Conservation (phyloP, 352 stramenopile genomes). For the Nothophytophthora sp. region DNA sequence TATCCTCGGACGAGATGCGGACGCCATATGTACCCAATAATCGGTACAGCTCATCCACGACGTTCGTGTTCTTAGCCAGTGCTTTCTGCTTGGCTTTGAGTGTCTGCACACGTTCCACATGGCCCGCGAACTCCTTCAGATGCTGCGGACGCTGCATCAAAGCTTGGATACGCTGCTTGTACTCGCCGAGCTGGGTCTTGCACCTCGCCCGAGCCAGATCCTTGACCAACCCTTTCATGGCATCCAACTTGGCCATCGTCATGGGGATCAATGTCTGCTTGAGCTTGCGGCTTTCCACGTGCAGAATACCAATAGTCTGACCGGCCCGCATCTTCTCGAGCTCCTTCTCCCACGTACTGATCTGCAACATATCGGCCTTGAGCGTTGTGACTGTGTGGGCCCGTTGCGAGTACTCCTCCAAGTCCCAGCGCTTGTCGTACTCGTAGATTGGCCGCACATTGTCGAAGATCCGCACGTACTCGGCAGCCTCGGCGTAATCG, state of each 20-base stretch:
- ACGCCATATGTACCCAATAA: conserved; percentile 91
- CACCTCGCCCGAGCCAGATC: conserved; percentile 89
- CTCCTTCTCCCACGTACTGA: conserved; percentile 93
- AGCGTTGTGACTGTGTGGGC: conserved; percentile 87
- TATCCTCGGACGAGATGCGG: conserved; percentile 91
- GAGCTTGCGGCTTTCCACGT: conserved; percentile 93
- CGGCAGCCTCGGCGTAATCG: conserved; percentile 86
- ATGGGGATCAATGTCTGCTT: conserved; percentile 94
- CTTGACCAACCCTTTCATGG: conserved; percentile 93
- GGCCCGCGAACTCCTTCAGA: conserved; percentile 92
- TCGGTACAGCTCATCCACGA: conserved; percentile 94
- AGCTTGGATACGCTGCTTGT: conserved; percentile 88
- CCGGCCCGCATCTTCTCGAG: conserved; percentile 93
- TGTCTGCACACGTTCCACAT: conserved; percentile 80
- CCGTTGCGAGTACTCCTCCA: conserved; percentile 84
- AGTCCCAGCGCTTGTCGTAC: conserved; percentile 91
- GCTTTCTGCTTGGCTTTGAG: conserved; percentile 82
- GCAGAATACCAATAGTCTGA: conserved; percentile 91
- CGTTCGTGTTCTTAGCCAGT: conserved; percentile 83
- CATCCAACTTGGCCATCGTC: conserved; percentile 89
- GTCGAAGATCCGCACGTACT: conserved; percentile 94
- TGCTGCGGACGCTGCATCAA: conserved; percentile 84
- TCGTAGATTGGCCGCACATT: conserved; percentile 92
- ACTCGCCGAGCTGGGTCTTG: conserved; percentile 88
- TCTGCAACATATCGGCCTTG: conserved; percentile 90